A percentile compares a stretch with the other conserved stretches of the same genome.
phyloP scores from a whole-genome alignment of 306 rosid genomes.

The Notholithocarpus densiflorus region DNA sequence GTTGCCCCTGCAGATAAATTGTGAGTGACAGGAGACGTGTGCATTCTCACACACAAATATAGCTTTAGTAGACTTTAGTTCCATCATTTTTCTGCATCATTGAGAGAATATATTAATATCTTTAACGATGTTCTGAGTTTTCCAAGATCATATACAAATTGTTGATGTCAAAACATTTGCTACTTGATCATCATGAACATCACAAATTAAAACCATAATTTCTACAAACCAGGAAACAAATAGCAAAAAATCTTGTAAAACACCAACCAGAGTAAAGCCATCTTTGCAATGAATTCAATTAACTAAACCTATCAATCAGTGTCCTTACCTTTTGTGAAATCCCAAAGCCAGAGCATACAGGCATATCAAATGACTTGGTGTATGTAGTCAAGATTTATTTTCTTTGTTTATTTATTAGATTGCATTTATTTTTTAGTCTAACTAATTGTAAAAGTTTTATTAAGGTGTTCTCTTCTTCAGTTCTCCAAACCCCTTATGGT shows the following conservation, averaged over 20 bases:
- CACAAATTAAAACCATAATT: background rate
- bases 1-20: slow-evolving; percentile 49
- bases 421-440: too few species aligned
- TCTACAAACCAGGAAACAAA: too few species aligned
- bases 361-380: background rate
- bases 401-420: too few species aligned
- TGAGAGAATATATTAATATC: background rate
- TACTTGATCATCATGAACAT: background rate
- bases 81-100: slow-evolving; percentile 40
- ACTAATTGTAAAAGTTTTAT: background rate
- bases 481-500: too few species aligned
- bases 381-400: background rate
- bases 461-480: too few species aligned
- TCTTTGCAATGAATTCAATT: too few species aligned
- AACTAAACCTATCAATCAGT: background rate
- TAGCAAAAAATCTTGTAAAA: background rate
- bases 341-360: background rate
- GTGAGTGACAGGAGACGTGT: slow-evolving; percentile 38
- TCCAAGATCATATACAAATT: too few species aligned
- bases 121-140: background rate
- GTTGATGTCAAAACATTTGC: background rate
- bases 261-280: background rate
- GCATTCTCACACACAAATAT: slow-evolving; percentile 36
- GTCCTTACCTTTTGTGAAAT: background rate
- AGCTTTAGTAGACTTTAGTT: slow-evolving; percentile 44